Evolutionary conservation across 208 protist species (phyloP).

Genomic region (Trypanosoma theileri): DNA sequence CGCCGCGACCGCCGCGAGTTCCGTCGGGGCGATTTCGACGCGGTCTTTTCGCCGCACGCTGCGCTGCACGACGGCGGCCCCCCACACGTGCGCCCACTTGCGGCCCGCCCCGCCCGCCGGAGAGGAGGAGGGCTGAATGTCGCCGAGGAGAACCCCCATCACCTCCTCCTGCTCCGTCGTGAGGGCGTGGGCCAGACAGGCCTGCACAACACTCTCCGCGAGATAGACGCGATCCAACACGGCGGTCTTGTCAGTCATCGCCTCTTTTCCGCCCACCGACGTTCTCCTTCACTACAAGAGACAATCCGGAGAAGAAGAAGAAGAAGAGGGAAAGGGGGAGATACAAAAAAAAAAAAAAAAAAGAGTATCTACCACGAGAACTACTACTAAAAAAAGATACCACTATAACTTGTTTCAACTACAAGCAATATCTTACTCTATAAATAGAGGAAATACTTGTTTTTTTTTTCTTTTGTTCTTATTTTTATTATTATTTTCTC

Average conservation of each 20-base stretch:
- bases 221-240: constrained; percentile 53
- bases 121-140: too few species aligned
- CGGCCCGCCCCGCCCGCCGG: neutral
- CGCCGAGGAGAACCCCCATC: constrained; percentile 75
- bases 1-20: constrained; percentile 49
- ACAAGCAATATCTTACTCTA: too few species aligned
- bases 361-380: too few species aligned
- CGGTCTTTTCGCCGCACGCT: constrained; percentile 75
- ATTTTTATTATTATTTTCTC: neutral
- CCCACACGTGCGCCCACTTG: constrained; percentile 65
- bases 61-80: constrained; percentile 43
- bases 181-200: constrained; percentile 73
- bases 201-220: constrained; percentile 52
- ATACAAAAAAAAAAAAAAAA: too few species aligned
- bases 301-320: too few species aligned
- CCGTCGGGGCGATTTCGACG: constrained; percentile 66
- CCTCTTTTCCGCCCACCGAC: neutral
- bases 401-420: too few species aligned
- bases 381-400: too few species aligned
- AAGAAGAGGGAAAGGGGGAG: too few species aligned
- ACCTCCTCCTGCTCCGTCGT: constrained; percentile 82
- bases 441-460: too few species aligned
- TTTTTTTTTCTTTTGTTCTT: neutral
- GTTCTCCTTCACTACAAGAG: too few species aligned
- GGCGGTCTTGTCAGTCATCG: constrained; percentile 7